Evolutionary conservation across 345 rosid genomes (phyloP).

Genomic region (Boechera stricta): DNA sequence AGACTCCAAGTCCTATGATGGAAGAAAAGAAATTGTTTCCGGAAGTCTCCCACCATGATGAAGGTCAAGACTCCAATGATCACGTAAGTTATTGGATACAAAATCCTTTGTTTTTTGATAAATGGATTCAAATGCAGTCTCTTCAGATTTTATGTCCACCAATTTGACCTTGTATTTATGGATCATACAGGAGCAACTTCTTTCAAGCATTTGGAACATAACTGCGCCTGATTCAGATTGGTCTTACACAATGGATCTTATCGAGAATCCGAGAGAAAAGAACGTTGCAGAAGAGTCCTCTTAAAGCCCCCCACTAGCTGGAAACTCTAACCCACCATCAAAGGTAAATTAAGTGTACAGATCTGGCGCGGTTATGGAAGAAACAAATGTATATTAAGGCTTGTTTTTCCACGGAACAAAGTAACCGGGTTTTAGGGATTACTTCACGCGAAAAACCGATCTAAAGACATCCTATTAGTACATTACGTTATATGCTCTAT

Average conservation of each 20-base stretch:
- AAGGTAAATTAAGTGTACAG: constrained; percentile 59
- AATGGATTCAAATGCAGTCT: neutral
- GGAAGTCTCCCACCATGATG: constrained; percentile 70
- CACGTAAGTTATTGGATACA: constrained; percentile 54
- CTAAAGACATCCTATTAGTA: constrained; percentile 17
- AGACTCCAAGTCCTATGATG: constrained; percentile 83
- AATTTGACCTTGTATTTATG: neutral
- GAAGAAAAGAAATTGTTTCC: constrained; percentile 88
- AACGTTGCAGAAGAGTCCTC: constrained; percentile 39
- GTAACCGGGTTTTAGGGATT: constrained; percentile 61
- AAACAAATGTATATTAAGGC: constrained; percentile 42
- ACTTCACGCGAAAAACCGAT: constrained; percentile 41
- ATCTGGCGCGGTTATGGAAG: constrained; percentile 47
- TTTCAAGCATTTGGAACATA: constrained; percentile 74
- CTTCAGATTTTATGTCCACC: neutral
- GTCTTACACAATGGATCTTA: constrained; percentile 66
- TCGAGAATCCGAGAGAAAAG: constrained; percentile 60
- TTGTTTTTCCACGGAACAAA: constrained; percentile 43
- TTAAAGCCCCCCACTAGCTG: constrained; percentile 36
- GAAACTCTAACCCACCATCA: constrained; percentile 54
- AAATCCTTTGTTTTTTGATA: neutral
- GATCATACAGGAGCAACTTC: constrained; percentile 60
- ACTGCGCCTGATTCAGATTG: constrained; percentile 76
- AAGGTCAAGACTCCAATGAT: constrained; percentile 61
- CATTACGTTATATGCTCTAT: constrained; percentile 24